These are phyloP conservation scores for Arachnomyces sp. DNA, from an alignment of 2,329 filamentous ascomycete genomes.

Conservation along the genomic window DNA sequence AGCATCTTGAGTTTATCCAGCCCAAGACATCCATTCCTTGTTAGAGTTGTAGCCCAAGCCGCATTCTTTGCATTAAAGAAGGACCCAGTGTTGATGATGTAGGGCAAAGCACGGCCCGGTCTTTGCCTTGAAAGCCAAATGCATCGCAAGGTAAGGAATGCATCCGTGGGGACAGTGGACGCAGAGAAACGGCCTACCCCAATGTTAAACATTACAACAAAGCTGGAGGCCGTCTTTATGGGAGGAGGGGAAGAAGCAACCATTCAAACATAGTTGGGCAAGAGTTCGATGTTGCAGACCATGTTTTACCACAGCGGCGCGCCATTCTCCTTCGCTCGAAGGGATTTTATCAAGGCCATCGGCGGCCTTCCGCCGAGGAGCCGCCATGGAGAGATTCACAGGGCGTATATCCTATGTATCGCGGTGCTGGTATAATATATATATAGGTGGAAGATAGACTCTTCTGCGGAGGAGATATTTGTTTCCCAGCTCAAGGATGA, in stretches of 20 bases:
- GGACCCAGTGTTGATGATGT: not conserved
- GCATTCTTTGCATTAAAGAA: conserved; percentile 5
- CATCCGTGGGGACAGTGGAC: conserved; percentile 6
- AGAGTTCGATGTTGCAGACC: conserved; percentile 5
- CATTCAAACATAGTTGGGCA: conserved; percentile 3
- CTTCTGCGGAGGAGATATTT: no score
- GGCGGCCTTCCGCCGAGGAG: conserved; percentile 5
- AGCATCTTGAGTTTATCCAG: conserved; percentile 3
- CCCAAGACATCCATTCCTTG: not conserved
- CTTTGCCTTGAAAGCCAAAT: conserved; percentile 2
- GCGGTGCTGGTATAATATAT: no score
- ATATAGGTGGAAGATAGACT: no score
- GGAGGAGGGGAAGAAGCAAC: not conserved
- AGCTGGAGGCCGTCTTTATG: not conserved
- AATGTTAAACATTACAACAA: not conserved
- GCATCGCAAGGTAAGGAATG: conserved; percentile 4
- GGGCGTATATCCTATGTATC: no score
- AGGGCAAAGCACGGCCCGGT: not conserved
- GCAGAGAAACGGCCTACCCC: conserved; percentile 7
- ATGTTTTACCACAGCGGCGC: no score
- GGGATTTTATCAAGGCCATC: conserved; percentile 9
- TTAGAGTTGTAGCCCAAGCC: not conserved
- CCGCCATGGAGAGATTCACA: no score
- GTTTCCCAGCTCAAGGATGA: no score
- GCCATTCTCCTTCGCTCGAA: conserved; percentile 8